Evolutionary conservation across 345 rosid genomes (phyloP).

Genomic region (Odontarrhena argentea): DNA sequence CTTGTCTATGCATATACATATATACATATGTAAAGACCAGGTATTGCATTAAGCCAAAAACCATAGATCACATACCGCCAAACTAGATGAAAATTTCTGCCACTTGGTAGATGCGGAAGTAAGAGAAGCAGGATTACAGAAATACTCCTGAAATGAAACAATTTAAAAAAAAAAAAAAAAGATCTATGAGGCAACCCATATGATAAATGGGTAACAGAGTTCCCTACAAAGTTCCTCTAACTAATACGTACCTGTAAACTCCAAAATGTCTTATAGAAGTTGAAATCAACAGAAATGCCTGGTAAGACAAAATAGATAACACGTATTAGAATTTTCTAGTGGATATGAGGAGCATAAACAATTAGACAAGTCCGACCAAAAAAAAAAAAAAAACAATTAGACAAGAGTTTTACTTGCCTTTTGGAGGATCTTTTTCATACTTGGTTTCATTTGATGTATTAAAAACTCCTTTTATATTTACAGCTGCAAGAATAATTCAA

Average conservation of each 20-base stretch:
- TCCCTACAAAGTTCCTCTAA: conserved; percentile 15
- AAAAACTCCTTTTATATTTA: conserved; percentile 95
- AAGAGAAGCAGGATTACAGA: conserved; percentile 86
- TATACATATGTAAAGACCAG: conserved; percentile 12
- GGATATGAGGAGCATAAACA: conserved; percentile 10
- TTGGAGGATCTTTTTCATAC: conserved; percentile 88
- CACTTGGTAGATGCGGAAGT: conserved; percentile 71
- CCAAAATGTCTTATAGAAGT: conserved; percentile 96
- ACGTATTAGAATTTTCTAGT: conserved; percentile 11
- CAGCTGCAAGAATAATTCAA: conserved; percentile 65
- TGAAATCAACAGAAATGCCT: conserved; percentile 90
- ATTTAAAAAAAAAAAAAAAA: not conserved
- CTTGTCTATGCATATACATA: conserved; percentile 19
- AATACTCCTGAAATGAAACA: conserved; percentile 68
- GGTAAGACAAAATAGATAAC: conserved; percentile 38
- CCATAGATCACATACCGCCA: conserved; percentile 56
- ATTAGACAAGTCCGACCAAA: conserved; percentile 22
- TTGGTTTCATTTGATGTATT: conserved; percentile 96
- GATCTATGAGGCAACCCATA: conserved; percentile 3
- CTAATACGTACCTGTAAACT: conserved; percentile 76
- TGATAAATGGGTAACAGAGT: conserved; percentile 23
- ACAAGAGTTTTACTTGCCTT: conserved; percentile 49
- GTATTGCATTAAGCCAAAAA: conserved; percentile 10
- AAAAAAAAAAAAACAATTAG: not conserved
- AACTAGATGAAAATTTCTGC: conserved; percentile 86